Conservation (phyloP, 208 protist species). For the Acanthamoeba lenticulata region DNA sequence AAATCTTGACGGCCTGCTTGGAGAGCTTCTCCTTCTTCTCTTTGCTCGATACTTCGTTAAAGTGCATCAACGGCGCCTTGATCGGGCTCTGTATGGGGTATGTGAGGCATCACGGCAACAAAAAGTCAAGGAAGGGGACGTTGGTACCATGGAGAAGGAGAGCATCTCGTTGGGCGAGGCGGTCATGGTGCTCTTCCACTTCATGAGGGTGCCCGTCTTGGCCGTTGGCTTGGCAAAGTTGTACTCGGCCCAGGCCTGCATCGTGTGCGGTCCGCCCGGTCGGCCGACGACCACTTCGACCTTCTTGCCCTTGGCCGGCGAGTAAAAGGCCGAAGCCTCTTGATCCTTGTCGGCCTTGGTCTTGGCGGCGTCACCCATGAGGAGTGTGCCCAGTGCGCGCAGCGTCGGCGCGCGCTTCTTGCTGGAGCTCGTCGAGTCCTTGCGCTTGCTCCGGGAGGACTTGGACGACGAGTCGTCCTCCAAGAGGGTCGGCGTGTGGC, state of each 20-base stretch:
- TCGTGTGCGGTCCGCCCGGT: neutral
- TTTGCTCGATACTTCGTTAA: neutral
- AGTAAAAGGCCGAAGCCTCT: too few species aligned
- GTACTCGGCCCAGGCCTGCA: neutral
- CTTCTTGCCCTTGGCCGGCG: neutral
- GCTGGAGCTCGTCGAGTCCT: neutral
- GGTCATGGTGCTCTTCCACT: neutral
- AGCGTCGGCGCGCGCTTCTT: neutral
- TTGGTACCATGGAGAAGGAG: neutral
- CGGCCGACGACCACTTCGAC: neutral
- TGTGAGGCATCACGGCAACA: neutral
- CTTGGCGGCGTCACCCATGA: neutral
- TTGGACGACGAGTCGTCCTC: neutral
- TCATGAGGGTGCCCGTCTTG: neutral
- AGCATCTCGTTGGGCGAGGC: neutral
- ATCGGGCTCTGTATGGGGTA: slow-evolving; percentile 36
- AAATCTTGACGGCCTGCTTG: slow-evolving; percentile 23
- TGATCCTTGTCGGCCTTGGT: neutral
- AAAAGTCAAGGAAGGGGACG: neutral
- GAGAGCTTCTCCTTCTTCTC: neutral
- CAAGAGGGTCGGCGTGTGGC: neutral
- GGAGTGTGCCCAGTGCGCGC: neutral
- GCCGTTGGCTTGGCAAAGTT: neutral
- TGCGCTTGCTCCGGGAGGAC: neutral
- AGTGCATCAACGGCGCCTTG: neutral